phyloP scores from a whole-genome alignment of 192 early-diverging fungal species.

The Podila verticillata region DNA sequence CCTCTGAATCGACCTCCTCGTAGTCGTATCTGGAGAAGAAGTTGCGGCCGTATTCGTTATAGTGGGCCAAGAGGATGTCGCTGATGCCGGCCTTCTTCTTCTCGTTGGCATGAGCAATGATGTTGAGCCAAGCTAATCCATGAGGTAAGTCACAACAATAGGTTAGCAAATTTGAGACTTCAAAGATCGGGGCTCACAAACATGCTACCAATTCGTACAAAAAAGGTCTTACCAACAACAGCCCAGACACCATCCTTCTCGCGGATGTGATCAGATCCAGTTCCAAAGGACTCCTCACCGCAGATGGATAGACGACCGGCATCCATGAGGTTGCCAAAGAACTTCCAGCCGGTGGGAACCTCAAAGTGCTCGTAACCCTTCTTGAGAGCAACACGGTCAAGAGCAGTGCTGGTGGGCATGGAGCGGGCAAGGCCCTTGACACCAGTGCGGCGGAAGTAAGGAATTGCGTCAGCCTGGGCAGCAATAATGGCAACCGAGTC shows the following conservation, averaged over 20 bases:
- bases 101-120: conserved; percentile 81
- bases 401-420: conserved; percentile 95
- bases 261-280: conserved; percentile 97
- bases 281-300: conserved; percentile 98
- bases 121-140: conserved; percentile 89
- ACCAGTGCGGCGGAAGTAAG: conserved; percentile 89
- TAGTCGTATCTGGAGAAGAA: conserved; percentile 98
- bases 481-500: conserved; percentile 98
- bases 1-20: conserved; percentile 89
- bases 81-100: conserved; percentile 69
- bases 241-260: conserved; percentile 99
- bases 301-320: conserved; percentile 93
- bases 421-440: conserved; percentile 89
- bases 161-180: neutral
- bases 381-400: conserved; percentile 90
- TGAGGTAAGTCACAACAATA: neutral
- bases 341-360: conserved; percentile 95
- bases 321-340: conserved; percentile 99
- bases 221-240: conserved; percentile 68
- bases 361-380: conserved; percentile 84
- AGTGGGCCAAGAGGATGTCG: conserved; percentile 86
- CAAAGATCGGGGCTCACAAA: neutral
- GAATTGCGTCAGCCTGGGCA: conserved; percentile 87
- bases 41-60: conserved; percentile 90
- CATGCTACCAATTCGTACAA: neutral